Conservation (phyloP, 2,329 filamentous ascomycete species). For the Alternaria incomplexa region DNA sequence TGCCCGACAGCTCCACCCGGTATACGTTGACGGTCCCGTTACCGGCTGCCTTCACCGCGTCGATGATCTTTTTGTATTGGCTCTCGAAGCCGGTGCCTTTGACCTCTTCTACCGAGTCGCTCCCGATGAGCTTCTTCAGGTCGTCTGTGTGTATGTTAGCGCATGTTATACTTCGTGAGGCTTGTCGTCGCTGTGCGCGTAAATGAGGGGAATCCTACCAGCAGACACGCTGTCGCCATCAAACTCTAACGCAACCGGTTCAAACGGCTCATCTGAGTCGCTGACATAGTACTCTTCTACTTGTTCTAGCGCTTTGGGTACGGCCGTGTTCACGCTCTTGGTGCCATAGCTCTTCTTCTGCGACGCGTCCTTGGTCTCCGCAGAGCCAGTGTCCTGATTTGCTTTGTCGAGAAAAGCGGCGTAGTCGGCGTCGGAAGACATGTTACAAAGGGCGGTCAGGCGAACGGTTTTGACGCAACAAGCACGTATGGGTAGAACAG, state of each 20-base stretch:
- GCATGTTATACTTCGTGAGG: neutral
- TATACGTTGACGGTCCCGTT: slow-evolving; percentile 78
- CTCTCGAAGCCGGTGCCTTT: slow-evolving; percentile 75
- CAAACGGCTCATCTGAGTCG: slow-evolving; percentile 86
- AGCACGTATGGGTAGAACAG: neutral
- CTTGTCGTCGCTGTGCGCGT: neutral
- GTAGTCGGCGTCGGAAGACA: slow-evolving; percentile 84
- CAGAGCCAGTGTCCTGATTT: slow-evolving; percentile 66
- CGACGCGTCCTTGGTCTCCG: slow-evolving; percentile 27
- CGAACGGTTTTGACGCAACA: neutral
- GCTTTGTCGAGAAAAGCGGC: slow-evolving; percentile 85
- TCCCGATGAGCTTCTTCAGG: slow-evolving; percentile 71
- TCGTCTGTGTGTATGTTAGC: slow-evolving; percentile 59
- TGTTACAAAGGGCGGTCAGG: slow-evolving; percentile 44
- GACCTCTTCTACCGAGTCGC: slow-evolving; percentile 67
- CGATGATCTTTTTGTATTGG: slow-evolving; percentile 71
- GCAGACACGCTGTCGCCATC: slow-evolving; percentile 63
- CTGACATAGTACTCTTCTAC: slow-evolving; percentile 72
- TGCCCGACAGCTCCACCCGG: slow-evolving; percentile 66
- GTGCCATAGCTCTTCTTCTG: slow-evolving; percentile 39
- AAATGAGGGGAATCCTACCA: slow-evolving; percentile 46
- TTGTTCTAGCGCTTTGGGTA: slow-evolving; percentile 58
- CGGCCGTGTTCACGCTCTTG: slow-evolving; percentile 55
- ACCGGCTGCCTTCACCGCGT: slow-evolving; percentile 71
- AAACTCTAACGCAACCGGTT: slow-evolving; percentile 73